Percentiles rank a stretch among this genome's conserved stretches.
These are phyloP conservation scores for Candida sojae DNA, from an alignment of 1,139 yeast genomes.

Conservation along the genomic window DNA sequence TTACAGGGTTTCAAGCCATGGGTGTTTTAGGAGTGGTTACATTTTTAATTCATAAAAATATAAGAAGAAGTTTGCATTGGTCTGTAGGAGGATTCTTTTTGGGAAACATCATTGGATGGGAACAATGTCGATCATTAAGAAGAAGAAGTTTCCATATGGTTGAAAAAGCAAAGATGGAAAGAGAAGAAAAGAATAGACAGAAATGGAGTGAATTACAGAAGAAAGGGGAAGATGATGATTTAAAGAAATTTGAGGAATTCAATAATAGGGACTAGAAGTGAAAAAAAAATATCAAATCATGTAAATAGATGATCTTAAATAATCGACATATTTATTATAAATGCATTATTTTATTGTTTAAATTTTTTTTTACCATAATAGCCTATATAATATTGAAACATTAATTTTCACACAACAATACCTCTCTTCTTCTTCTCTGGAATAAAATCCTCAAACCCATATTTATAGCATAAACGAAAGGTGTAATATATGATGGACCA, in stretches of 20 bases:
- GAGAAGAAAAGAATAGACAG: constrained; percentile 37
- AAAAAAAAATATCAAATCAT: constrained; percentile 5
- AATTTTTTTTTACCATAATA: no score
- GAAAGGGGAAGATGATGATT: constrained; percentile 23
- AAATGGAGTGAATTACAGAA: constrained; percentile 24
- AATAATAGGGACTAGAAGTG: constrained; percentile 14
- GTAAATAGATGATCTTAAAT: constrained; percentile 7
- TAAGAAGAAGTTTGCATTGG: constrained; percentile 74
- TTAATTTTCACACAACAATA: neutral
- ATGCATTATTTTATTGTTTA: neutral
- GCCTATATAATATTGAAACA: neutral
- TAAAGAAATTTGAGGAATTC: constrained; percentile 29
- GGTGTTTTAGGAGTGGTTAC: constrained; percentile 77
- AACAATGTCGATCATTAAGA: constrained; percentile 79
- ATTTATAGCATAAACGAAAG: neutral
- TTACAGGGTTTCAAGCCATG: constrained; percentile 85
- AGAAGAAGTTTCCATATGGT: constrained; percentile 63
- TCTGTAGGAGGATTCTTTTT: constrained; percentile 75
- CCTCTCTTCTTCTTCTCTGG: no score
- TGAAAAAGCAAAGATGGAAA: constrained; percentile 57
- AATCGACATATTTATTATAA: neutral
- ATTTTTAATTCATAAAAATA: constrained; percentile 65
- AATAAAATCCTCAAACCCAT: no score
- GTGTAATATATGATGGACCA: neutral
- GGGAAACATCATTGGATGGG: constrained; percentile 89